Evolutionary conservation across 2,329 filamentous ascomycete species (phyloP).

Genomic region (Fusarium sp.): DNA sequence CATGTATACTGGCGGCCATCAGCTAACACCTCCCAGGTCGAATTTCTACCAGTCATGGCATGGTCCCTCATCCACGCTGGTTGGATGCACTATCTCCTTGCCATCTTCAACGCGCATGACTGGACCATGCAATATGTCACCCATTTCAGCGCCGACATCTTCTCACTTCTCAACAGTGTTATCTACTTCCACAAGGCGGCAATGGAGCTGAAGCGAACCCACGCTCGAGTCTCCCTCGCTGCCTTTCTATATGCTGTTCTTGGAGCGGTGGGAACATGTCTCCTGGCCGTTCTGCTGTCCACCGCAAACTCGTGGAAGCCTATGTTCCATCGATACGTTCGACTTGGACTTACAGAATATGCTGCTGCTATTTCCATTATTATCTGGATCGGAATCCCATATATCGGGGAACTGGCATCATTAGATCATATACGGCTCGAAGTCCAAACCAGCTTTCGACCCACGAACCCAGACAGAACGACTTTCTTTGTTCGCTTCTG

Average conservation of each 20-base stretch:
- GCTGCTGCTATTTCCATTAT: constrained; percentile 74
- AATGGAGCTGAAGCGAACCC: constrained; percentile 70
- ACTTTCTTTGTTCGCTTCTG: constrained; percentile 72
- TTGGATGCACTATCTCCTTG: constrained; percentile 72
- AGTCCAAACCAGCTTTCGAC: constrained; percentile 65
- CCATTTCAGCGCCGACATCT: constrained; percentile 73
- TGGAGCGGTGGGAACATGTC: constrained; percentile 70
- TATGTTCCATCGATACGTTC: constrained; percentile 68
- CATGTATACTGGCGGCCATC: neutral
- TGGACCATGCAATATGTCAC: constrained; percentile 78
- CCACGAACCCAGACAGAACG: constrained; percentile 63
- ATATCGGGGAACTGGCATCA: constrained; percentile 66
- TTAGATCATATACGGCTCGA: constrained; percentile 68
- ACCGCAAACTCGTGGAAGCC: constrained; percentile 70
- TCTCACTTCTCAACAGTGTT: constrained; percentile 72
- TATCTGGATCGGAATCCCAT: constrained; percentile 70
- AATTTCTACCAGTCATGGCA: constrained; percentile 74
- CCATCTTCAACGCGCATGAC: constrained; percentile 74
- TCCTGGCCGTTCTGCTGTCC: constrained; percentile 69
- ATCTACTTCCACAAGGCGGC: constrained; percentile 76
- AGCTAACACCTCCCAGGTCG: constrained; percentile 48
- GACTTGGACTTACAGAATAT: constrained; percentile 70
- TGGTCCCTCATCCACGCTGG: constrained; percentile 73
- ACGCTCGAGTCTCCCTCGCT: constrained; percentile 65
- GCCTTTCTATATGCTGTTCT: constrained; percentile 73